Evolutionary conservation across 1,139 yeast species (phyloP).

Genomic region (Waltiozyma sp.): DNA sequence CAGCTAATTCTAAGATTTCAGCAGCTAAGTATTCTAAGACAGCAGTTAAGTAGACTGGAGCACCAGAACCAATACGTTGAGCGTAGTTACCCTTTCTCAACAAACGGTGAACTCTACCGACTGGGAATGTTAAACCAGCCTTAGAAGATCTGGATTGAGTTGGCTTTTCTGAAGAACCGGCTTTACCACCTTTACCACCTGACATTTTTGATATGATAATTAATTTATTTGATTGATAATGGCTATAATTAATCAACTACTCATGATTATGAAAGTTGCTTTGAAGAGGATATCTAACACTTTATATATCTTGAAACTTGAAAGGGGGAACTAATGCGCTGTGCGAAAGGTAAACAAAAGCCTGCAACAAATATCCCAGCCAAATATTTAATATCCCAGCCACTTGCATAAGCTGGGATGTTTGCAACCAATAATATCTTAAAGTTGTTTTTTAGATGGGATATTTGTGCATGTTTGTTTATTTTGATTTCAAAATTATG

Average conservation of each 20-base stretch:
- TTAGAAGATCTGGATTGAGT: constrained; percentile 96
- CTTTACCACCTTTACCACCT: constrained; percentile 98
- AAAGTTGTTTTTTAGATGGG: background rate
- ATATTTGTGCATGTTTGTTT: background rate
- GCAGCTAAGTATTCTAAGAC: constrained; percentile 95
- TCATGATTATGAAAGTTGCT: too few relatives aligned
- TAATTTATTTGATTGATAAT: constrained; percentile 6
- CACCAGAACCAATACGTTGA: constrained; percentile 98
- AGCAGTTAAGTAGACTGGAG: constrained; percentile 91
- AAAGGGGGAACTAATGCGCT: too few relatives aligned
- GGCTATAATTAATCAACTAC: constrained; percentile 1
- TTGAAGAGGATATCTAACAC: background rate
- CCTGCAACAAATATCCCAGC: too few relatives aligned
- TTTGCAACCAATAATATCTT: background rate
- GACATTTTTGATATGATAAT: constrained; percentile 49
- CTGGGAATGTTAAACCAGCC: constrained; percentile 99
- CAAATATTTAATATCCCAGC: background rate
- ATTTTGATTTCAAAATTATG: background rate
- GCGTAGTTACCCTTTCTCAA: constrained; percentile 98
- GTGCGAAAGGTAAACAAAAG: background rate
- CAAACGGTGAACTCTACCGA: constrained; percentile 97
- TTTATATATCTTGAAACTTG: background rate
- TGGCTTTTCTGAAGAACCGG: constrained; percentile 86
- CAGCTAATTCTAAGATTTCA: constrained; percentile 95
- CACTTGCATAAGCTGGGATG: background rate